phyloP scores from a whole-genome alignment of 108 stramenopile species.

The Nannochloropsis salina region DNA sequence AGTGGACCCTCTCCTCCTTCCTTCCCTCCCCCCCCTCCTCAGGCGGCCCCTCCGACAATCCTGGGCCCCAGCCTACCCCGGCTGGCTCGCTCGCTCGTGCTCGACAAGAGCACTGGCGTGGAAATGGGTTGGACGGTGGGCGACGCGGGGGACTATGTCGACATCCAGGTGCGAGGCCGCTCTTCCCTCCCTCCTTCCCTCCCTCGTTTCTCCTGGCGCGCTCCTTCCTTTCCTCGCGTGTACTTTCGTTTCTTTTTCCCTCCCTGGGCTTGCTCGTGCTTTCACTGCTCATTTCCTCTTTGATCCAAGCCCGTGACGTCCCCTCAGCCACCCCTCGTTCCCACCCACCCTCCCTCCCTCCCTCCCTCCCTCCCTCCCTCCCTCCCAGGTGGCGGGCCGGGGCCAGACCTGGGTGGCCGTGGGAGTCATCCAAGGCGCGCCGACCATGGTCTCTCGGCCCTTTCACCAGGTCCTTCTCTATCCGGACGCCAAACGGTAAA shows the following conservation, averaged over 20 bases:
- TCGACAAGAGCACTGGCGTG: background rate
- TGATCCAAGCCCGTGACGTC: no score
- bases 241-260: background rate
- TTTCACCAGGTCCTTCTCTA: no score
- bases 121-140: background rate
- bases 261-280: background rate
- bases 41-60: background rate
- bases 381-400: background rate
- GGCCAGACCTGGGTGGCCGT: background rate
- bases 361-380: background rate
- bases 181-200: background rate
- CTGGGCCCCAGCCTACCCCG: background rate
- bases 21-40: background rate
- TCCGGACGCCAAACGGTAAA: no score
- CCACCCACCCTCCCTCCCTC: background rate
- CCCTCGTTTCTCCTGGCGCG: background rate
- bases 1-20: background rate
- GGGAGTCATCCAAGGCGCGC: background rate
- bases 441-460: no score
- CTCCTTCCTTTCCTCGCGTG: background rate
- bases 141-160: background rate
- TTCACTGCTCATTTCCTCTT: no score
- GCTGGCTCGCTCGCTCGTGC: background rate
- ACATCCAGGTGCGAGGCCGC: background rate
- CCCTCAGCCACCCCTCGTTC: background rate